Conservation (phyloP, 1,284 basidiomycete species). For the Fomitopsis palustris region DNA sequence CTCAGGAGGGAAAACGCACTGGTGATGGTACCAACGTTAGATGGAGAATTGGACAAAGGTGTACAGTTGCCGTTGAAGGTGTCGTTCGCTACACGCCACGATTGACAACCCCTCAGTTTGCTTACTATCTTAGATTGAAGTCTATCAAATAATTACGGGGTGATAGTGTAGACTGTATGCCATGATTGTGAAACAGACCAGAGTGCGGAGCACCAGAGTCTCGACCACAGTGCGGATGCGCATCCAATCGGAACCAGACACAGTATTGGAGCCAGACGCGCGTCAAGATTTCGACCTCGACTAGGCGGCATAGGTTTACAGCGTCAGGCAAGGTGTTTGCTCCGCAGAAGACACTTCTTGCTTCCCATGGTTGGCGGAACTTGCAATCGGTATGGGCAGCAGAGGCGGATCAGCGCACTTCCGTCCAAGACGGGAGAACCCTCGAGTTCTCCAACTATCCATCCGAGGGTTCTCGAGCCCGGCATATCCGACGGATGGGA, state of each 20-base stretch:
- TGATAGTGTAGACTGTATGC: no score
- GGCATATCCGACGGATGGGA: neutral
- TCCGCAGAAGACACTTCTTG: neutral
- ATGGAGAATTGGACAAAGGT: constrained; percentile 45
- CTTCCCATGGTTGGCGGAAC: no score
- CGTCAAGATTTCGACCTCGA: no score
- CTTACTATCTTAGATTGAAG: no score
- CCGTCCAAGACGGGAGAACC: neutral
- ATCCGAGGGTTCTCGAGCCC: neutral
- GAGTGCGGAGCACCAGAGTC: no score
- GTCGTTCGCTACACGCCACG: constrained; percentile 30
- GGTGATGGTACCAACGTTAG: constrained; percentile 52
- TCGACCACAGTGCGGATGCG: no score
- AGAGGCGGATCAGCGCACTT: neutral
- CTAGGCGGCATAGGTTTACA: no score
- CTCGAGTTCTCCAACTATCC: neutral
- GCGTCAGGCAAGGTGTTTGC: no score
- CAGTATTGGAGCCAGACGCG: no score
- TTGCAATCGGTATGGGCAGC: neutral
- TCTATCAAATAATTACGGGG: no score
- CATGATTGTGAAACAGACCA: no score
- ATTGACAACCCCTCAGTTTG: no score
- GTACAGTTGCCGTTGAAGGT: constrained; percentile 50
- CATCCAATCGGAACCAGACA: neutral
- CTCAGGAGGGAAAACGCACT: constrained; percentile 48